Evolutionary conservation across 1,284 basidiomycete species (phyloP), one percentile per base, ranked within the genome.

Genomic region (Leccinum pachyderme): DNA sequence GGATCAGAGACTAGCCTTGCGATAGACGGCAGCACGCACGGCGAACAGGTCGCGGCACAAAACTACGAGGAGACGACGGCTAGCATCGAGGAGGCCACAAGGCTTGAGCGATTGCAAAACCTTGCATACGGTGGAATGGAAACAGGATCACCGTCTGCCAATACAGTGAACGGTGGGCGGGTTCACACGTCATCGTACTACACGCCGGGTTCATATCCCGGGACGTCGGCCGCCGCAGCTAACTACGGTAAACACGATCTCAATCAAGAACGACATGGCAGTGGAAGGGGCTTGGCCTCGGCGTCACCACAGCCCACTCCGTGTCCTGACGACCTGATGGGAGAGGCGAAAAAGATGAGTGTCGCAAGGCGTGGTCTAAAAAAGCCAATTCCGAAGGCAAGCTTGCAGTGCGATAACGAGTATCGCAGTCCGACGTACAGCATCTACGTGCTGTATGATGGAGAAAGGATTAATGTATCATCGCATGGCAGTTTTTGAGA

Each of bases 401-500:
- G 47, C 13, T 49, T 41, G 25, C 47, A 58, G 39, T 48, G 56
- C 56, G 59, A 63, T 22, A 70, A 73, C 2, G 81, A 82, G 41
- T 90, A 91, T 59, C 77, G 82, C 59, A 89, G 89, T 63, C 87
- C 89, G 24, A 91, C 89, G 4, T 91, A 91, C 61, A 91, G 89
- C 66, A 82, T 91, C 54, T 91, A 86, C 63, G 85, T 85, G 45
- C 62, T 89, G 61, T 91, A 90, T 63, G 84, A 83, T 55, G 75
- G 72, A 18, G 83, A 86, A 54, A 73, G 81, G 64, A 87, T 82
- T 73, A 84, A 83, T 59, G 67, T 64, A 2, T 63, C 67, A 47
- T 73, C 67, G 8, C 70, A 59, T 24, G 71, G 67, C 5, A 59
- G 60, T 54, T 60, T 59, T 54, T 37, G 37, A 39, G 35, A 18